These are phyloP conservation scores for Didymella exigua DNA, from an alignment of 2,329 filamentous ascomycete species.

Conservation along the genomic window DNA sequence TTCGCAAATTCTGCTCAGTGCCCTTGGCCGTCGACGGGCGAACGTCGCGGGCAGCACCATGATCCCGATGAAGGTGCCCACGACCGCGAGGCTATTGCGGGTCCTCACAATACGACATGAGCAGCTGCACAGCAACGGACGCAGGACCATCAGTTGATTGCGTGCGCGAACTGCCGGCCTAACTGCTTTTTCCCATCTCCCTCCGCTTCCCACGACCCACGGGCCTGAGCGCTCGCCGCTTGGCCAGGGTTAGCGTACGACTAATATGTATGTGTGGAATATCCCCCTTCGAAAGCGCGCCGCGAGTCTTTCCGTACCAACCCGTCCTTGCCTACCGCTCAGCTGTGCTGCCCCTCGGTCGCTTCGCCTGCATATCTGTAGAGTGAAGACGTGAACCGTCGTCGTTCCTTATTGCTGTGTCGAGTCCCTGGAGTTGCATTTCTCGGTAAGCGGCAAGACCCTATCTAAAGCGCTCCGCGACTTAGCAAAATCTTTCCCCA, in stretches of 20 bases:
- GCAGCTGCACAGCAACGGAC: constrained; percentile 6
- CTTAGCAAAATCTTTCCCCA: constrained; percentile 42
- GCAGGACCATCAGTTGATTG: constrained; percentile 13
- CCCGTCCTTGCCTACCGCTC: constrained; percentile 25
- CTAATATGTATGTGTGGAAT: constrained; percentile 32
- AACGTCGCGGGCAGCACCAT: neutral
- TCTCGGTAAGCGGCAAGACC: constrained; percentile 43
- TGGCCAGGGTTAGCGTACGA: constrained; percentile 37
- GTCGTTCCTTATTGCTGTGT: constrained; percentile 40
- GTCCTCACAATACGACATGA: neutral
- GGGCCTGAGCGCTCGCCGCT: constrained; percentile 21
- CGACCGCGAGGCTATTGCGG: neutral
- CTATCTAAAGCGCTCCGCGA: constrained; percentile 33
- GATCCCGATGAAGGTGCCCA: neutral
- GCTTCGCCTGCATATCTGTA: constrained; percentile 31
- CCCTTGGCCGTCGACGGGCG: constrained; percentile 1
- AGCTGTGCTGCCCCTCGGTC: constrained; percentile 28
- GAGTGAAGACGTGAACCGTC: constrained; percentile 30
- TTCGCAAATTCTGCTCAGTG: constrained; percentile 9
- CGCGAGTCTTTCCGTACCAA: constrained; percentile 32
- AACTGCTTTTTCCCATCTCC: constrained; percentile 16
- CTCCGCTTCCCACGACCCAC: constrained; percentile 19
- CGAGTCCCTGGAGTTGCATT: constrained; percentile 17
- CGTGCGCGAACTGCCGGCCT: constrained; percentile 12
- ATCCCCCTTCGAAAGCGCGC: constrained; percentile 40